Base-by-base conservation (phyloP, 2,329 filamentous ascomycete genomes). In the Fusarium sp. region DNA sequence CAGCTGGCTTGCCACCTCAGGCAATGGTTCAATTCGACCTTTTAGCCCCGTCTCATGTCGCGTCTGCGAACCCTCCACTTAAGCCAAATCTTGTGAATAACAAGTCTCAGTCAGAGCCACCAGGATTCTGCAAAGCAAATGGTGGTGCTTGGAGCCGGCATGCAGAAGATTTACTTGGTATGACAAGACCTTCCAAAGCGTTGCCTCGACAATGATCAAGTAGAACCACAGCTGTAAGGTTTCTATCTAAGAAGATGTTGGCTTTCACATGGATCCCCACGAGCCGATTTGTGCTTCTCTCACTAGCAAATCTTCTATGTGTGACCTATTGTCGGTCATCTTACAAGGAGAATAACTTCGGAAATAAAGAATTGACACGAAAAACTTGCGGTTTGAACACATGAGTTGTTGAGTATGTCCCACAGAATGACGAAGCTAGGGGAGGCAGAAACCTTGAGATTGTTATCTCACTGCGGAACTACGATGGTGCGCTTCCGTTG, bases 71-170 rank as follows among this genome's bases (percentile, higher is more conserved):
- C 40, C 48, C 61, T 5, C 51, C 47, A 42, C 56, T 51, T 7
- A 55, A 30, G 27, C 10, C 28, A 20, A 40, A 54, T 30, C 53
- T 25, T 20, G 16, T 14, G 32, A 54, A 18, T 14, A 28, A 59
- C 50, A 43, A 18, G 23, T 46, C 53, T 9, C 41, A 59, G 23
- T 59, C 69, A 50, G 54, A 60, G 30, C 74, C 84, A 61, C 80
- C 82, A 12, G 82, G 81, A 3, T 86, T 87, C 59, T 79, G 79
- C 3, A 85, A 81, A 72, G 84, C 82, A 5, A 87, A 86, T 69
- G 81, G 86, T 18, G 90, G 90, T 4, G 87, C 90, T 1, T 93
- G 90, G 90, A 92, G 89, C 71, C 85, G 84, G 25, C 90, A 92
- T 74, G 90, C 90, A 1, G 84, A 87, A 69, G 90, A 93, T 76